Percentiles rank a stretch among this genome's conserved stretches.
Evolutionary conservation across 768 basidiomycete species (phyloP).

Genomic region (Pholiota microspora): DNA sequence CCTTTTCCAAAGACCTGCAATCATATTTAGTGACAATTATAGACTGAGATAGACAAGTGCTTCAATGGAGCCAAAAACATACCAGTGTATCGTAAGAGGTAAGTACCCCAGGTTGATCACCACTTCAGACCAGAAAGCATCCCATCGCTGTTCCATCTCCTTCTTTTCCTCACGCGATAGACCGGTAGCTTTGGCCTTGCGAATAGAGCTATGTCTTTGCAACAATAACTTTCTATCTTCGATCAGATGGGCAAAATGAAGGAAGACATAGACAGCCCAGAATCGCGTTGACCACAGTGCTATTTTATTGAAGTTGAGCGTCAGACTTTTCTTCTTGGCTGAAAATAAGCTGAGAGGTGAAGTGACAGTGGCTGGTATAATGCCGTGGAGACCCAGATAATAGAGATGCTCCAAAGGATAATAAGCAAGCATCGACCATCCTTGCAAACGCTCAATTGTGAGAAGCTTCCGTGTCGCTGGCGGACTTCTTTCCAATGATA

Average conservation of each 20-base stretch:
- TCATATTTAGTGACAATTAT: not conserved
- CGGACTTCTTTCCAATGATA: slow-evolving; percentile 67
- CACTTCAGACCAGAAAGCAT: slow-evolving; percentile 69
- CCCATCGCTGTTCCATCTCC: slow-evolving; percentile 59
- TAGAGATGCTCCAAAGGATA: slow-evolving; percentile 78
- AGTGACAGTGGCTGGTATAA: slow-evolving; percentile 57
- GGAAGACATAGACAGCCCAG: slow-evolving; percentile 76
- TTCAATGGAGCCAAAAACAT: slow-evolving; percentile 16
- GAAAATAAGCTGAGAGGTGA: slow-evolving; percentile 42
- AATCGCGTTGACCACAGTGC: slow-evolving; percentile 75
- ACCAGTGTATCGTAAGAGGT: slow-evolving; percentile 89
- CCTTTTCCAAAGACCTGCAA: slow-evolving; percentile 63
- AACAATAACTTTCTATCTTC: slow-evolving; percentile 65
- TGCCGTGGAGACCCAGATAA: slow-evolving; percentile 59
- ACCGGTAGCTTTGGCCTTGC: slow-evolving; percentile 54
- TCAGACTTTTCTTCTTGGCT: slow-evolving; percentile 37
- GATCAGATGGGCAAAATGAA: slow-evolving; percentile 72
- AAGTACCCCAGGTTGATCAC: slow-evolving; percentile 72
- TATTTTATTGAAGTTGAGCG: slow-evolving; percentile 45
- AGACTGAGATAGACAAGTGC: not conserved
- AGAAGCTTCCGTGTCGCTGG: slow-evolving; percentile 69
- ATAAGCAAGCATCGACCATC: slow-evolving; percentile 75
- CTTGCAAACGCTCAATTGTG: slow-evolving; percentile 79
- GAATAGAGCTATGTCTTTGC: slow-evolving; percentile 51
- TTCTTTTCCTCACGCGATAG: slow-evolving; percentile 48